phyloP scores from a whole-genome alignment of 495 filamentous ascomycete genomes.

The Aspergillus kassunensis region DNA sequence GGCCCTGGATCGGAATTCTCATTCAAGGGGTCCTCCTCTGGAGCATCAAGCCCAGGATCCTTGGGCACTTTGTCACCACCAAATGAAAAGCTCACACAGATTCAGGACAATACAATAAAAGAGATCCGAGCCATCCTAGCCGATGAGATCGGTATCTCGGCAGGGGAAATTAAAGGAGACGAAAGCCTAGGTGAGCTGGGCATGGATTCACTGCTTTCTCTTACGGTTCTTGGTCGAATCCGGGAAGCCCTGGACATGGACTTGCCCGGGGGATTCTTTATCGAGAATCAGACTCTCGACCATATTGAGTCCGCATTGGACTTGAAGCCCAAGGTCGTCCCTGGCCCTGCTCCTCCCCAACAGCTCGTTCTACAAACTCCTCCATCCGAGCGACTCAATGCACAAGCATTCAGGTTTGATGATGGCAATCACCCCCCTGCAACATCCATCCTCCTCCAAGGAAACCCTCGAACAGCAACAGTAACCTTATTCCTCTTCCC shows the following conservation, averaged over 20 bases:
- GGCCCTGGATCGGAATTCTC: constrained; percentile 27
- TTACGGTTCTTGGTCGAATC: constrained; percentile 46
- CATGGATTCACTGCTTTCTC: constrained; percentile 51
- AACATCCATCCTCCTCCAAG: constrained; percentile 43
- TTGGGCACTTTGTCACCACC: constrained; percentile 30
- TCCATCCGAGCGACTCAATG: constrained; percentile 9
- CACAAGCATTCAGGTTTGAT: background rate
- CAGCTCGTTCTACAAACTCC: constrained; percentile 22
- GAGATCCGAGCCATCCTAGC: constrained; percentile 57
- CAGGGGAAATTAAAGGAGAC: constrained; percentile 53
- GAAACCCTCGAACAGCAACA: constrained; percentile 28
- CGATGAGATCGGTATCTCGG: constrained; percentile 62
- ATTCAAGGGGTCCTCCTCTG: constrained; percentile 31
- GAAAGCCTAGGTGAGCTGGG: constrained; percentile 46
- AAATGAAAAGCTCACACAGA: constrained; percentile 31
- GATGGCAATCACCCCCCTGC: constrained; percentile 36
- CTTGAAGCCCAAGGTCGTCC: constrained; percentile 32
- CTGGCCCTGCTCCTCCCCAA: constrained; percentile 17
- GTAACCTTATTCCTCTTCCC: constrained; percentile 35
- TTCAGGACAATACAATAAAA: constrained; percentile 46
- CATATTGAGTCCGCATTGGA: constrained; percentile 47
- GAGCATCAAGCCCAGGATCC: constrained; percentile 33
- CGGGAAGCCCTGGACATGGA: constrained; percentile 52
- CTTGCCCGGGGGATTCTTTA: constrained; percentile 54
- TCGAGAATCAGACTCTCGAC: constrained; percentile 56